Evolutionary conservation across 257 asterid genomes (phyloP).

Genomic region (Voacanga thouarsii): DNA sequence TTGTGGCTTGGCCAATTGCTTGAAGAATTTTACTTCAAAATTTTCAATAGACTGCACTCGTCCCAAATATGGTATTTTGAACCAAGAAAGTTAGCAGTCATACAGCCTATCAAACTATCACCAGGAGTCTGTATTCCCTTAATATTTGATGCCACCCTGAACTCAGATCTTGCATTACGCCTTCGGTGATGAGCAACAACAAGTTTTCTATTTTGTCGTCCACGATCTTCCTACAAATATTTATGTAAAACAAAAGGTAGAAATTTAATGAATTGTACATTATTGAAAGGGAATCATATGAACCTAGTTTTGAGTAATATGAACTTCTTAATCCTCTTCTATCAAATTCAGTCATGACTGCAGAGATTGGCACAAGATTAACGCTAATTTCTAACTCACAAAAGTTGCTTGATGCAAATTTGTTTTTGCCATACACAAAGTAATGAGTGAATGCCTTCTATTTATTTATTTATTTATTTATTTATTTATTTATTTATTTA

Average conservation of each 20-base stretch:
- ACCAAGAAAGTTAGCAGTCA: constrained; percentile 72
- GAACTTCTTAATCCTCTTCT: background rate
- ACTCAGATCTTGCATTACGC: constrained; percentile 74
- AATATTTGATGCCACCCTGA: constrained; percentile 56
- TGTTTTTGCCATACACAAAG: no score
- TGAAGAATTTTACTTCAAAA: background rate
- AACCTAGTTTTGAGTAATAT: background rate
- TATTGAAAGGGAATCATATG: background rate
- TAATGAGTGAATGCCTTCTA: no score
- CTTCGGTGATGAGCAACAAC: constrained; percentile 74
- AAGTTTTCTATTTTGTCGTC: constrained; percentile 84
- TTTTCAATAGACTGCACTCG: constrained; percentile 34
- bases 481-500: no score
- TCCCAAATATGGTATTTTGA: constrained; percentile 84
- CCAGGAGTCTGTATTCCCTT: constrained; percentile 48
- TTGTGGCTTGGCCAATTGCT: background rate
- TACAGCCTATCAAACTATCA: constrained; percentile 64
- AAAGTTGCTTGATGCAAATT: no score
- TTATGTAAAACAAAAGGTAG: background rate
- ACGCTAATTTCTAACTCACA: background rate
- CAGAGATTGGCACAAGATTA: no score
- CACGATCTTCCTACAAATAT: constrained; percentile 72
- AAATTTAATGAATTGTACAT: background rate
- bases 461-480: no score
- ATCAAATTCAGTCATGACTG: background rate